Conservation (phyloP, 495 filamentous ascomycete genomes). For the Gamarada debralockiae region DNA sequence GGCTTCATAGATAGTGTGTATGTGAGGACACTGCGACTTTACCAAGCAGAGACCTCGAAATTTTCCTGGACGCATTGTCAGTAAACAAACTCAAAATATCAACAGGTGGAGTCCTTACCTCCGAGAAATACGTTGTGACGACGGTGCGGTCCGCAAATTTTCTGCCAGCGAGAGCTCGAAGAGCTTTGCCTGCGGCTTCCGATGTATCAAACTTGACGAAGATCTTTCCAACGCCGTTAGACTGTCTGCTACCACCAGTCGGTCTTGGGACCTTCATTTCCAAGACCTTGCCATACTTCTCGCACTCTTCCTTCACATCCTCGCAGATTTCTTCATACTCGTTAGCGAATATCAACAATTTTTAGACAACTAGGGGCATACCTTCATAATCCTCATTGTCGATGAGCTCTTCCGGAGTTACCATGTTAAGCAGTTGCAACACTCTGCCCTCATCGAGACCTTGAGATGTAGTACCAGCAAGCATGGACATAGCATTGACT, state of each 20-base stretch:
- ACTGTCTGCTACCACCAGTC: conserved; percentile 71
- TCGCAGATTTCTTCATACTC: conserved; percentile 76
- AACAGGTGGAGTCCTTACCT: conserved; percentile 49
- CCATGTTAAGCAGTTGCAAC: conserved; percentile 94
- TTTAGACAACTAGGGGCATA: conserved; percentile 33
- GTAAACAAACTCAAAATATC: not conserved
- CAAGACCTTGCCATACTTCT: conserved; percentile 80
- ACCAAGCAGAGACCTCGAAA: conserved; percentile 77
- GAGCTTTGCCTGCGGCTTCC: conserved; percentile 76
- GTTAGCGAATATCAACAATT: conserved; percentile 20
- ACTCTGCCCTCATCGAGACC: conserved; percentile 76
- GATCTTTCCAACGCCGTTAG: conserved; percentile 93
- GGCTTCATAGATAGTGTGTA: too few species aligned
- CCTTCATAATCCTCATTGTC: conserved; percentile 93
- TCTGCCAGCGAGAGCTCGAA: conserved; percentile 81
- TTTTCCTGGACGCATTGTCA: conserved; percentile 55
- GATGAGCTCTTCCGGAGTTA: conserved; percentile 91
- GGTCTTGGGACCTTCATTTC: conserved; percentile 91
- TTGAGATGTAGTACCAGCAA: conserved; percentile 83
- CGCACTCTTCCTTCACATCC: conserved; percentile 86
- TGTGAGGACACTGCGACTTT: conserved; percentile 12
- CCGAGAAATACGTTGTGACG: conserved; percentile 91
- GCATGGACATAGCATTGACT: conserved; percentile 98
- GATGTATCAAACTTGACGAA: conserved; percentile 85
- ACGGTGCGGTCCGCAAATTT: conserved; percentile 96